These are phyloP conservation scores for Apophysomyces sp. DNA, from an alignment of 371 early-diverging fungal species.

Conservation along the genomic window DNA sequence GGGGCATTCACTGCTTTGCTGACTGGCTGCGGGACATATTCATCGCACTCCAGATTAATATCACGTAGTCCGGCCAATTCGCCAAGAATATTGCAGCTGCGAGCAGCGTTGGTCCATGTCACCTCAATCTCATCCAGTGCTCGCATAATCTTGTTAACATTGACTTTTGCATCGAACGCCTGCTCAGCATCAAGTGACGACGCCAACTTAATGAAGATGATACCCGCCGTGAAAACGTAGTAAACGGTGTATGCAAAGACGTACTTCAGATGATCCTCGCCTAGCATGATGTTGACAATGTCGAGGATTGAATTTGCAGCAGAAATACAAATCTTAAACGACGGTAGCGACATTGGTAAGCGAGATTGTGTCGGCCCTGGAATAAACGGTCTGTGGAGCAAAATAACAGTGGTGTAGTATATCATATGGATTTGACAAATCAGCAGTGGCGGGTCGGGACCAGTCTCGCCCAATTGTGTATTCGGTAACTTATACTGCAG, in stretches of 20 bases:
- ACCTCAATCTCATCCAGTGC: conserved; percentile 34
- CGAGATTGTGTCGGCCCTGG: conserved; percentile 22
- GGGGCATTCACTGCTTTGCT: conserved; percentile 4
- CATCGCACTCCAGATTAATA: conserved; percentile 22
- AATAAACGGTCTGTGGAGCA: conserved; percentile 45
- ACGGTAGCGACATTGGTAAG: conserved; percentile 28
- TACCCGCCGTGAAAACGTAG: conserved; percentile 41
- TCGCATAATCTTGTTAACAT: conserved; percentile 36
- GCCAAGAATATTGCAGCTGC: conserved; percentile 40
- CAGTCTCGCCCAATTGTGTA: conserved; percentile 5
- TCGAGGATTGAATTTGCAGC: conserved; percentile 49
- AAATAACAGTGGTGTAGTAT: conserved; percentile 39
- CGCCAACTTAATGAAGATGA: conserved; percentile 34
- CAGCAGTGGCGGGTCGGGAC: conserved; percentile 11
- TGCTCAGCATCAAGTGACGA: conserved; percentile 23
- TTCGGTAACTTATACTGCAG: conserved; percentile 26
- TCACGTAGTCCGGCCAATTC: conserved; percentile 44
- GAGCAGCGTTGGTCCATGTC: conserved; percentile 37
- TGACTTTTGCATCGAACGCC: conserved; percentile 27
- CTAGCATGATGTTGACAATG: conserved; percentile 36
- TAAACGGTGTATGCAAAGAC: conserved; percentile 39
- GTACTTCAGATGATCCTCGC: conserved; percentile 28
- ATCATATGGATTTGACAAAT: conserved; percentile 49
- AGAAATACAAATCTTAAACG: conserved; percentile 42
- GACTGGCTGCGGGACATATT: conserved; percentile 6